phyloP scores from a whole-genome alignment of 2,329 filamentous ascomycete species.

The Xylariaceae sp. region DNA sequence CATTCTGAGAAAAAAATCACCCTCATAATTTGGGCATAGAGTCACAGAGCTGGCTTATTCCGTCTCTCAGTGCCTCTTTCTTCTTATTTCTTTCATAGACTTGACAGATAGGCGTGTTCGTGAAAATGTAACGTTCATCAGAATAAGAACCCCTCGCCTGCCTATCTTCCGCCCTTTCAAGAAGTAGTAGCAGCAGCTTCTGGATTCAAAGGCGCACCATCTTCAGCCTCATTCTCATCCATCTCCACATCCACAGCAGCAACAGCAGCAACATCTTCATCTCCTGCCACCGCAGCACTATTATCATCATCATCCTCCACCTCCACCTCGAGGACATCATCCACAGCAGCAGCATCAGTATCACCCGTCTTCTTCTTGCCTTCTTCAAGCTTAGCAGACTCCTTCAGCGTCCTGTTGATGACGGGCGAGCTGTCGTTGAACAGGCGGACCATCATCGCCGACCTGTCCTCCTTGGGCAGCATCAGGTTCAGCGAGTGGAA shows the following conservation, averaged over 20 bases:
- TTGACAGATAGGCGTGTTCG: too few relatives aligned
- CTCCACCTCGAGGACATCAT: slow-evolving; percentile 30
- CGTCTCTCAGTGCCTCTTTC: too few relatives aligned
- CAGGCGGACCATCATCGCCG: slow-evolving; percentile 83
- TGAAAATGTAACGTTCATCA: too few relatives aligned
- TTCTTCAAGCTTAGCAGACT: slow-evolving; percentile 40
- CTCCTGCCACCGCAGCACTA: background rate
- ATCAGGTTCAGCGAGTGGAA: slow-evolving; percentile 90
- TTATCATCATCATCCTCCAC: slow-evolving; percentile 8
- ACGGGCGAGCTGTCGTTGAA: slow-evolving; percentile 86
- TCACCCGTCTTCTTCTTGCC: too few relatives aligned
- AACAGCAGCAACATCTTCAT: too few relatives aligned
- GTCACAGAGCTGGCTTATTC: too few relatives aligned
- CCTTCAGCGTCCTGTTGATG: slow-evolving; percentile 60
- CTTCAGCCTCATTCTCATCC: background rate
- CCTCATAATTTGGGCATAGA: too few relatives aligned
- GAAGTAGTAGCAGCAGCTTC: too few relatives aligned
- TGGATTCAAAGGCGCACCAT: background rate
- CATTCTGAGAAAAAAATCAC: too few relatives aligned
- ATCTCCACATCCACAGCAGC: background rate
- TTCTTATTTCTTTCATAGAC: too few relatives aligned
- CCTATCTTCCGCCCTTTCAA: too few relatives aligned
- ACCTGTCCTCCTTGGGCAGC: slow-evolving; percentile 94
- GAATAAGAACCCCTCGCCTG: too few relatives aligned
- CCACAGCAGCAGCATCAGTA: slow-evolving; percentile 29